Percentiles rank a stretch among this genome's conserved stretches.
These are phyloP conservation scores for Ophiosphaerella korrae DNA, from an alignment of 2,329 filamentous ascomycete species.

Conservation along the genomic window DNA sequence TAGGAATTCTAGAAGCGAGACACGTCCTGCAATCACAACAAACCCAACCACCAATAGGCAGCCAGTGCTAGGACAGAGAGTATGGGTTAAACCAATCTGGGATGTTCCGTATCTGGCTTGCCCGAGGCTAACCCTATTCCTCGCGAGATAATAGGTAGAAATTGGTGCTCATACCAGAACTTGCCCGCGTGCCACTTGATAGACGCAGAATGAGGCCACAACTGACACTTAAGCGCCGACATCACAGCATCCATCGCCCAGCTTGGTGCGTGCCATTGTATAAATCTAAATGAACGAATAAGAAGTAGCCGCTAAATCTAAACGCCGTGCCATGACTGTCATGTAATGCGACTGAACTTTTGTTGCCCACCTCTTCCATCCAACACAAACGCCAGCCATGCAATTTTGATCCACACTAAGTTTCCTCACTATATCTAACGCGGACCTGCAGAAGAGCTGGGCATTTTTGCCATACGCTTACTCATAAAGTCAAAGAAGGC, in stretches of 20 bases:
- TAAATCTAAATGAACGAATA: neutral
- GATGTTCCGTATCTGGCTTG: too few relatives aligned
- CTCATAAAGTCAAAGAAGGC: slow-evolving; percentile 92
- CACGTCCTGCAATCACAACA: slow-evolving; percentile 24
- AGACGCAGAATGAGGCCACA: neutral
- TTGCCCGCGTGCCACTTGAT: neutral
- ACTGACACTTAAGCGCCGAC: neutral
- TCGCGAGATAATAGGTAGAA: neutral
- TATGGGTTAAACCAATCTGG: too few relatives aligned
- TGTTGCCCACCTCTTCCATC: too few relatives aligned
- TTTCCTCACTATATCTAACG: neutral
- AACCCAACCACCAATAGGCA: slow-evolving; percentile 16
- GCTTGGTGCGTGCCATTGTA: neutral
- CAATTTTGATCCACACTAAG: neutral
- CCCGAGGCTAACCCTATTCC: neutral
- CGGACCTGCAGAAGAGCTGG: neutral
- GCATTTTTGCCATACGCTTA: slow-evolving; percentile 51
- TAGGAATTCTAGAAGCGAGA: neutral
- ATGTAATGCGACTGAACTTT: too few relatives aligned
- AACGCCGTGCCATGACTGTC: neutral
- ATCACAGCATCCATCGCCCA: neutral
- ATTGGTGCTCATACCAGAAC: too few relatives aligned
- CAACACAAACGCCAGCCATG: too few relatives aligned
- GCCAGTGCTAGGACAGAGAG: neutral
- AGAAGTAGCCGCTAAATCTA: neutral